These are phyloP conservation scores for Aspergillus kassunensis DNA, from an alignment of 495 filamentous ascomycete genomes.

Conservation along the genomic window DNA sequence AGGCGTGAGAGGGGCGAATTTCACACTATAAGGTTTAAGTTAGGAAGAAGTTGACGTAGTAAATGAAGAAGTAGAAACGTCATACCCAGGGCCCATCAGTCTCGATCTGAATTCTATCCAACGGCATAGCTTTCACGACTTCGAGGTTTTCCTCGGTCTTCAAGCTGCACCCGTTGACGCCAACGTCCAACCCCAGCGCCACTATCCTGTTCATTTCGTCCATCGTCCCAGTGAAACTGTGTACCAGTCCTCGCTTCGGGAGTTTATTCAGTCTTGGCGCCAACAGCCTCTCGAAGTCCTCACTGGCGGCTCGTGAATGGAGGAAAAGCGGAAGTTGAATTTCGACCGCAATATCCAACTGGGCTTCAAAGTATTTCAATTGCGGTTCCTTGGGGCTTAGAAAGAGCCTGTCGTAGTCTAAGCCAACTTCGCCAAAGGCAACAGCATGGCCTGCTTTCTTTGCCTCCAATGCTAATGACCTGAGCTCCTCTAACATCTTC, in stretches of 20 bases:
- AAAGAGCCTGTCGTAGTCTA: constrained; percentile 90
- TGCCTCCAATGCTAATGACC: constrained; percentile 48
- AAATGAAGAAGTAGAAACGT: not conserved
- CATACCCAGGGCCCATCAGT: constrained; percentile 86
- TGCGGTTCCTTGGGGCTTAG: constrained; percentile 73
- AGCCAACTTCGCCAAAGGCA: constrained; percentile 92
- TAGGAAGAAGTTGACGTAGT: not conserved
- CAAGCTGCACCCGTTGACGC: constrained; percentile 87
- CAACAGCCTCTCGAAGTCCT: constrained; percentile 72
- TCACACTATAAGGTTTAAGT: constrained; percentile 39
- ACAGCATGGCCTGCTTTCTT: constrained; percentile 52
- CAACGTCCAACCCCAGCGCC: constrained; percentile 73
- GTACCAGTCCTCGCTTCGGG: constrained; percentile 73
- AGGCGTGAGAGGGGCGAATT: constrained; percentile 52
- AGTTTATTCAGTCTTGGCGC: constrained; percentile 49
- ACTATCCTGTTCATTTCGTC: constrained; percentile 78
- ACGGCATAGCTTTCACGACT: constrained; percentile 70
- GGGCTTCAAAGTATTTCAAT: constrained; percentile 76
- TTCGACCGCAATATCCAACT: constrained; percentile 71
- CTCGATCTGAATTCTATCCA: constrained; percentile 79
- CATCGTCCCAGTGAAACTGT: constrained; percentile 82
- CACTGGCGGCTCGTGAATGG: constrained; percentile 78
- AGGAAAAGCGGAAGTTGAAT: constrained; percentile 84
- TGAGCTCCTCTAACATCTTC: constrained; percentile 58
- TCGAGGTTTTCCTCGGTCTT: constrained; percentile 86